Evolutionary conservation across 148 eudicot species (phyloP).

Genomic region (Chenopodium berlandieri): DNA sequence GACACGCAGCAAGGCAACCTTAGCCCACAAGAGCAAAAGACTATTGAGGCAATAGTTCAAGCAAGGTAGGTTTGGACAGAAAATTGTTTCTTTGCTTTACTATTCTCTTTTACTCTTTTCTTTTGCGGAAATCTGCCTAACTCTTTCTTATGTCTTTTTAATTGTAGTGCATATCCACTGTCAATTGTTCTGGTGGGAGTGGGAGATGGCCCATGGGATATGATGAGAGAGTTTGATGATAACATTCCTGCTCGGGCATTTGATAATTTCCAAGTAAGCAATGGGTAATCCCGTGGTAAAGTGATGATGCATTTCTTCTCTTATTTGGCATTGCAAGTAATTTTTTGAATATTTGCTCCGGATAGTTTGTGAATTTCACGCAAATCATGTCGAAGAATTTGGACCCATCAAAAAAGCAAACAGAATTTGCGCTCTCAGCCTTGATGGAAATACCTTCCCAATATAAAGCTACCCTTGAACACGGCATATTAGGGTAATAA

Average conservation of each 20-base stretch:
- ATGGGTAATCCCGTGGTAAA: conserved; percentile 12
- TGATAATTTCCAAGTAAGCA: conserved; percentile 91
- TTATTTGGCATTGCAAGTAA: conserved; percentile 1
- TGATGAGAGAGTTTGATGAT: conserved; percentile 97
- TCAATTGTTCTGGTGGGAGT: conserved; percentile 96
- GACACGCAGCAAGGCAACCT: conserved; percentile 75
- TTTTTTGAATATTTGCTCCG: conserved; percentile 9
- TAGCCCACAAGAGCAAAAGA: conserved; percentile 90
- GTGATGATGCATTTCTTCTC: conserved; percentile 1
- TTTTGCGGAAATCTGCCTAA: background rate
- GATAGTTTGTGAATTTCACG: conserved; percentile 93
- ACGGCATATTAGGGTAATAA: conserved; percentile 74
- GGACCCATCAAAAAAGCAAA: conserved; percentile 67
- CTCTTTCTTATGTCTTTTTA: background rate
- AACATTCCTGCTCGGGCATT: conserved; percentile 93
- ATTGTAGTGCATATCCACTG: conserved; percentile 77
- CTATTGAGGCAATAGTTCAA: conserved; percentile 87
- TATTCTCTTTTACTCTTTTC: background rate
- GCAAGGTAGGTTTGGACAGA: conserved; percentile 55
- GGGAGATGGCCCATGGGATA: conserved; percentile 99
- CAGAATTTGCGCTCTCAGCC: conserved; percentile 89
- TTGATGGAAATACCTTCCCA: conserved; percentile 98
- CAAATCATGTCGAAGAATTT: conserved; percentile 83
- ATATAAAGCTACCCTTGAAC: conserved; percentile 94
- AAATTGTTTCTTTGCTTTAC: background rate